Percentiles rank a stretch among this genome's conserved stretches.
Conservation (phyloP, 2,329 filamentous ascomycete species). For the Geoglossum cookeanum region DNA sequence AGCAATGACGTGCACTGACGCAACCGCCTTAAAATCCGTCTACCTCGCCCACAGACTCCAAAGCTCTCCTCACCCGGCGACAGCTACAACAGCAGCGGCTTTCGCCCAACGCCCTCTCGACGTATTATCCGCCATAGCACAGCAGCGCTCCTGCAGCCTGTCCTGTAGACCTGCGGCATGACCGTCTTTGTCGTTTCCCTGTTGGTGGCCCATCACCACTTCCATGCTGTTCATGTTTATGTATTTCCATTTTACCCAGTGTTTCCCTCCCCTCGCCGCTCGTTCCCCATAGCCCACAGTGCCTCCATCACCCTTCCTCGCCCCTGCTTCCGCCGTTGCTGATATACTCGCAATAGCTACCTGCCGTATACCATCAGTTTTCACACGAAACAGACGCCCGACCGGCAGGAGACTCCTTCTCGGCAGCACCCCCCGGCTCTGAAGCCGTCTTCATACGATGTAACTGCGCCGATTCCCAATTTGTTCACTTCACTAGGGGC, state of each 20-base stretch:
- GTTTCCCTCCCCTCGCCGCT: no score
- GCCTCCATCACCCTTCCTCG: background rate
- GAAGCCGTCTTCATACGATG: background rate
- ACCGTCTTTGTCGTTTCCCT: conserved; percentile 40
- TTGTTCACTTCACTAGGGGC: background rate
- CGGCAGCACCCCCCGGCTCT: conserved; percentile 11
- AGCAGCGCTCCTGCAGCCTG: background rate
- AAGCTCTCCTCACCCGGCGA: background rate
- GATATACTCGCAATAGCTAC: conserved; percentile 38
- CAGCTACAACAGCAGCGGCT: background rate
- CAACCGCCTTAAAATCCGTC: no score
- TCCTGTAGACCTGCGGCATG: conserved; percentile 21
- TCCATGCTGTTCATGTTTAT: no score
- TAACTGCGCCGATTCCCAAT: background rate
- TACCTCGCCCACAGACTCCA: no score
- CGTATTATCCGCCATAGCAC: background rate
- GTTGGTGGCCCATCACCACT: conserved; percentile 23
- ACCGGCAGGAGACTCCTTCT: conserved; percentile 13
- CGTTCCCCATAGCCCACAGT: background rate
- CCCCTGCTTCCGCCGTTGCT: background rate
- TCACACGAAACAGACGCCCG: conserved; percentile 32
- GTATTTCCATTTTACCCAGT: no score
- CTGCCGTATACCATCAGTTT: conserved; percentile 88
- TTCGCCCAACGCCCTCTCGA: background rate
- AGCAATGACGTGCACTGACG: no score